phyloP scores from a whole-genome alignment of 257 asterid species.

The Lantana camara region DNA sequence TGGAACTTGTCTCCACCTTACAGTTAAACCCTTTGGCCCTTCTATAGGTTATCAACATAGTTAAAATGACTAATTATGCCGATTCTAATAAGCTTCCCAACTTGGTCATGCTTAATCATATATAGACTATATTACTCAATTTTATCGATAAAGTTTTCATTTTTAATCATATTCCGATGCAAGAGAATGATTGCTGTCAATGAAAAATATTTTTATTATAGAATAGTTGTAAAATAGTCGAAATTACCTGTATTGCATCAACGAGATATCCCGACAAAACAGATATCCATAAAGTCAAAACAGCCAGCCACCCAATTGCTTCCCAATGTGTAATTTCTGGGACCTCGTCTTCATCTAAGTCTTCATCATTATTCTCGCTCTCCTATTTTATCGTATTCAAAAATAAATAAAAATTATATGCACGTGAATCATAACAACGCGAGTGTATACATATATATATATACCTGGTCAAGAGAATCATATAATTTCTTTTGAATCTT shows the following conservation, averaged over 20 bases:
- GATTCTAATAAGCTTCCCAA: too few species aligned
- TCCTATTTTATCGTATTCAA: slow-evolving; percentile 47
- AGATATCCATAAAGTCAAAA: slow-evolving; percentile 89
- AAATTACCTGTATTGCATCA: slow-evolving; percentile 82
- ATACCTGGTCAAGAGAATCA: slow-evolving; percentile 63
- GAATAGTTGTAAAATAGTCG: not conserved
- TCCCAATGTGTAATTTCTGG: slow-evolving; percentile 89
- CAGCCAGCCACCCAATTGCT: slow-evolving; percentile 86
- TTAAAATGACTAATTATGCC: too few species aligned
- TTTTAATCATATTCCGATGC: too few species aligned
- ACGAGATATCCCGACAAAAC: slow-evolving; percentile 93
- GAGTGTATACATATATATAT: not conserved
- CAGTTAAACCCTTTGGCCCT: too few species aligned
- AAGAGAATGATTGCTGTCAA: too few species aligned
- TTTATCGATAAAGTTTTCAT: too few species aligned
- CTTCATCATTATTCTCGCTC: slow-evolving; percentile 45
- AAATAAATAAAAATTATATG: too few species aligned
- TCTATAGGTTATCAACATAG: too few species aligned
- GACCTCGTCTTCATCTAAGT: slow-evolving; percentile 65
- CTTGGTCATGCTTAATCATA: too few species aligned
- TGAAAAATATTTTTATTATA: too few species aligned
- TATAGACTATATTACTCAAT: too few species aligned
- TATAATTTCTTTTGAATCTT: slow-evolving; percentile 66
- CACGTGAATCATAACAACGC: not conserved
- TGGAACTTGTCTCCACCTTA: too few species aligned